Percentiles rank a stretch among this genome's conserved stretches.
Conservation (phyloP, 164 flowering plant species). For the Taxillus chinensis region DNA sequence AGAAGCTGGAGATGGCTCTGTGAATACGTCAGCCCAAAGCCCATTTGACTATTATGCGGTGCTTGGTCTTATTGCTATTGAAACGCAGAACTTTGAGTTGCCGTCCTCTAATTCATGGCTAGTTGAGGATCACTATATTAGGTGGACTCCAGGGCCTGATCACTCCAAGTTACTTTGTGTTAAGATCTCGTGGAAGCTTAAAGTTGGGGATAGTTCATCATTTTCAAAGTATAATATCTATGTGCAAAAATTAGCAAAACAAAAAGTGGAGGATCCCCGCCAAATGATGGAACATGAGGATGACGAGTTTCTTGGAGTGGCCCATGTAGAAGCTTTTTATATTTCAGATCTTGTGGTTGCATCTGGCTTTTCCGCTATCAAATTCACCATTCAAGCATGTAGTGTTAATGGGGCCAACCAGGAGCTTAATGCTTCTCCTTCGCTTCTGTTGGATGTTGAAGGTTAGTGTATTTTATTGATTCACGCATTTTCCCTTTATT, state of each 20-base stretch:
- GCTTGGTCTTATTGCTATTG: conserved; percentile 56
- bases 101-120: conserved; percentile 59
- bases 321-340: conserved; percentile 55
- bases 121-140: conserved; percentile 34
- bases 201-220: conserved; percentile 18
- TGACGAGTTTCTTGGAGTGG: conserved; percentile 53
- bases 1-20: not conserved
- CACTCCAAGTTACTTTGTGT: conserved; percentile 38
- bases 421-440: no score
- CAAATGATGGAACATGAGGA: conserved; percentile 2
- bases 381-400: no score
- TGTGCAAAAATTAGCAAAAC: conserved; percentile 23
- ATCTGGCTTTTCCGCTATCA: conserved; percentile 28
- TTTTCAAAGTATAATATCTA: conserved; percentile 51
- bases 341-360: conserved; percentile 41
- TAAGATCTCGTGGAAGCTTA: conserved; percentile 54
- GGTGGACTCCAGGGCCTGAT: conserved; percentile 35
- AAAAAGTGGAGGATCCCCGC: not conserved
- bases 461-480: no score
- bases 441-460: no score
- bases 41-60: conserved; percentile 37
- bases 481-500: no score
- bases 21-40: not conserved
- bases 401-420: no score
- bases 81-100: conserved; percentile 23